A percentile compares a stretch with the other conserved stretches of the same genome.
These are phyloP conservation scores for Eucalyptus sp. DNA, from an alignment of 345 rosid genomes.

Conservation along the genomic window DNA sequence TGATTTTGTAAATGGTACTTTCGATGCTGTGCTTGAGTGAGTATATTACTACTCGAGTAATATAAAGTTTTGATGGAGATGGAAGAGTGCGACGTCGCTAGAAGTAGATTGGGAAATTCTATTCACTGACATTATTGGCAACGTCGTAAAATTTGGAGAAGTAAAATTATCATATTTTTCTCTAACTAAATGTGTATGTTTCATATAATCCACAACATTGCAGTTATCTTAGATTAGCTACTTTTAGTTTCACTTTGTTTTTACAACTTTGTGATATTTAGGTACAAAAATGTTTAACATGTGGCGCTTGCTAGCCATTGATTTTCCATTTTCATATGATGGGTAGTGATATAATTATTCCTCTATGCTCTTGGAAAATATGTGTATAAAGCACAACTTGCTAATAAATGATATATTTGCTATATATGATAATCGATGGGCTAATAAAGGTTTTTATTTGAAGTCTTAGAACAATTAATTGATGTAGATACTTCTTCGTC, in stretches of 20 bases:
- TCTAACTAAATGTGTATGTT: background rate
- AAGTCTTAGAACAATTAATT: no score
- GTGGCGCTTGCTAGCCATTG: background rate
- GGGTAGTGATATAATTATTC: no score
- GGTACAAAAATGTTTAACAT: no score
- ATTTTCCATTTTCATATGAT: background rate
- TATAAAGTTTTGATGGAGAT: background rate
- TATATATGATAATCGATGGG: no score
- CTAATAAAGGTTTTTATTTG: no score
- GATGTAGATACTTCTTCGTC: no score
- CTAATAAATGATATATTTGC: no score
- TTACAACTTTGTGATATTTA: no score
- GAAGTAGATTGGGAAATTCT: background rate
- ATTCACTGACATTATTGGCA: background rate
- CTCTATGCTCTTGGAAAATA: no score
- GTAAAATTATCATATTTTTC: background rate
- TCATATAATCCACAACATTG: background rate
- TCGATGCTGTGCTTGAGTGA: background rate
- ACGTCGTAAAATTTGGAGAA: background rate
- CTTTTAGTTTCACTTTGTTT: background rate
- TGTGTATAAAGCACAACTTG: no score
- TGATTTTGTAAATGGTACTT: background rate
- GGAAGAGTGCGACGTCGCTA: background rate
- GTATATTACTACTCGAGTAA: background rate
- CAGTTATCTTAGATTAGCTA: background rate